These are phyloP conservation scores for Ustilago nuda DNA, from an alignment of 1,284 basidiomycete genomes.

Conservation along the genomic window DNA sequence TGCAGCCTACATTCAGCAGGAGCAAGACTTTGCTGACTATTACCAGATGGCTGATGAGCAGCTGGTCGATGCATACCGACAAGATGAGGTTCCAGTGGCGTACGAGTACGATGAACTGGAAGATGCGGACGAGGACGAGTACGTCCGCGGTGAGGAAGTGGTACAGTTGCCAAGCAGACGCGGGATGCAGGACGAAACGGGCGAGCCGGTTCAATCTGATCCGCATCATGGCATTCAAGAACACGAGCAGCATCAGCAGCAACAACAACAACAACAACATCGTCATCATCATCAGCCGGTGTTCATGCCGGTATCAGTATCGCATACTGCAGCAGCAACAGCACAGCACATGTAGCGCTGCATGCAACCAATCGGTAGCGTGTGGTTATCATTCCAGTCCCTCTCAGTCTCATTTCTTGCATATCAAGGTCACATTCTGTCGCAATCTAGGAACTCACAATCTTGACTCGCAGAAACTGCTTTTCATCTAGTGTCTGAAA, in stretches of 20 bases:
- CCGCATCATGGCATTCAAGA: background rate
- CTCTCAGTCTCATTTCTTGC: background rate
- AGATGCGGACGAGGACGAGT: conserved; percentile 24
- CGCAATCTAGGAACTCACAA: background rate
- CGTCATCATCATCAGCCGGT: conserved; percentile 4
- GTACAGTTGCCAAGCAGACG: conserved; percentile 33
- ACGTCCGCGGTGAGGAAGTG: conserved; percentile 23
- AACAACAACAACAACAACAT: conserved; percentile 12
- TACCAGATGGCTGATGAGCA: conserved; percentile 21
- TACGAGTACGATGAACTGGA: conserved; percentile 34
- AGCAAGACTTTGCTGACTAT: conserved; percentile 38
- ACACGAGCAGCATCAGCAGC: conserved; percentile 9
- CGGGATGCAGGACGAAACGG: conserved; percentile 17
- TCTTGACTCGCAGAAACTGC: background rate
- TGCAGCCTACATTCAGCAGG: conserved; percentile 11
- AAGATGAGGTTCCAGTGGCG: background rate
- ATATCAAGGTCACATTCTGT: background rate
- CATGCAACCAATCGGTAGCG: background rate
- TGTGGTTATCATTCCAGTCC: background rate
- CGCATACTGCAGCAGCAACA: conserved; percentile 1
- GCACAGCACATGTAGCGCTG: background rate
- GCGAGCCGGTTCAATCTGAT: conserved; percentile 4
- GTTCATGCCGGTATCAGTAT: background rate
- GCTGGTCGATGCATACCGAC: conserved; percentile 3
- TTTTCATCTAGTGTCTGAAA: background rate